These are phyloP conservation scores for Xylariaceae sp. DNA, from an alignment of 2,329 filamentous ascomycete species.

Conservation along the genomic window DNA sequence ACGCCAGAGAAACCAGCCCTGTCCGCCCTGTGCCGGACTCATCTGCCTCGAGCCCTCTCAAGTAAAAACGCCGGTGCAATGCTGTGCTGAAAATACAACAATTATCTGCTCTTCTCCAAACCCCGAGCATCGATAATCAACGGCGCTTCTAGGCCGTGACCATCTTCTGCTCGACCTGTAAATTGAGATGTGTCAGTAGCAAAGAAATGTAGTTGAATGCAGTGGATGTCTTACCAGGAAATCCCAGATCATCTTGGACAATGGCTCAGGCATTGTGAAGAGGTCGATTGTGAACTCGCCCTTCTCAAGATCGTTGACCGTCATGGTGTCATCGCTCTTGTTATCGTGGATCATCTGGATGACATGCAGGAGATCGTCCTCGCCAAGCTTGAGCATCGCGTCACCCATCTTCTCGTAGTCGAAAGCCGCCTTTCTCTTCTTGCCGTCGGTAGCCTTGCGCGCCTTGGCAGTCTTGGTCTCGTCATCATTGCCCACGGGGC, in stretches of 20 bases:
- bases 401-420: slow-evolving; percentile 98
- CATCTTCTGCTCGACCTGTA: slow-evolving; percentile 28
- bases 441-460: slow-evolving; percentile 52
- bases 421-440: slow-evolving; percentile 70
- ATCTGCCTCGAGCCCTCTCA: slow-evolving; percentile 14
- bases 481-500: slow-evolving; percentile 75
- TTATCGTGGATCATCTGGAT: slow-evolving; percentile 99
- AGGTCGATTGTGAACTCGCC: slow-evolving; percentile 98
- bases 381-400: slow-evolving; percentile 78
- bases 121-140: too few species aligned
- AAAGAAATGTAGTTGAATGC: not conserved
- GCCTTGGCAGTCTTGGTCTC: slow-evolving; percentile 61
- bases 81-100: slow-evolving; percentile 18
- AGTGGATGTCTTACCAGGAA: slow-evolving; percentile 50
- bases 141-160: slow-evolving; percentile 17
- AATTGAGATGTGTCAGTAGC: too few species aligned
- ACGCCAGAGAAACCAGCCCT: slow-evolving; percentile 25
- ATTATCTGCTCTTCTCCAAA: not conserved
- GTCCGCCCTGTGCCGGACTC: slow-evolving; percentile 21
- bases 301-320: slow-evolving; percentile 94
- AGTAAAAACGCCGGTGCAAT: slow-evolving; percentile 28
- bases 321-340: slow-evolving; percentile 90
- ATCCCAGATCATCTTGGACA: slow-evolving; percentile 95
- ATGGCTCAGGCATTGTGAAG: slow-evolving; percentile 86
- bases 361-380: slow-evolving; percentile 90